phyloP scores from a whole-genome alignment of 1,284 basidiomycete genomes.

The Neonothopanus nambi region DNA sequence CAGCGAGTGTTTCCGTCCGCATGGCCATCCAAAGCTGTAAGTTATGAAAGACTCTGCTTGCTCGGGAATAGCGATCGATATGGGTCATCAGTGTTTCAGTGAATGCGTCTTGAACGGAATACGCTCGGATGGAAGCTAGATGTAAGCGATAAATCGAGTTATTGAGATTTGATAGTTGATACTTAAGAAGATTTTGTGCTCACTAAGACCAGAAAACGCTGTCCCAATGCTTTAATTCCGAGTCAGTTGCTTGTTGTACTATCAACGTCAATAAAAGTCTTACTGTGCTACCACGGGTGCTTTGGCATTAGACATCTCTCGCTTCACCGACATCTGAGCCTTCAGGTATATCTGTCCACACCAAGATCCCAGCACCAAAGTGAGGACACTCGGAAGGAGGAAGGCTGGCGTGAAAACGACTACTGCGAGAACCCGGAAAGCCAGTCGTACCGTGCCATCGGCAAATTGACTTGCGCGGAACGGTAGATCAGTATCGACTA shows the following conservation, averaged over 20 bases:
- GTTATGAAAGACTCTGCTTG: slow-evolving; percentile 41
- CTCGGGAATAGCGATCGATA: slow-evolving; percentile 41
- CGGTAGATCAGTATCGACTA: slow-evolving; percentile 22
- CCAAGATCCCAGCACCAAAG: slow-evolving; percentile 35
- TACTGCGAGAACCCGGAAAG: slow-evolving; percentile 41
- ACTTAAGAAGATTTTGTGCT: slow-evolving; percentile 19
- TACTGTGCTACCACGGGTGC: slow-evolving; percentile 67
- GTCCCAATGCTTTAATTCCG: slow-evolving; percentile 54
- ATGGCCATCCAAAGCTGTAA: slow-evolving; percentile 47
- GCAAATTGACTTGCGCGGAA: slow-evolving; percentile 37
- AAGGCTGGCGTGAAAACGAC: slow-evolving; percentile 44
- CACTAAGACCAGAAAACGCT: slow-evolving; percentile 65
- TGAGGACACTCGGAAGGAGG: slow-evolving; percentile 32
- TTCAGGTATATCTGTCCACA: slow-evolving; percentile 58
- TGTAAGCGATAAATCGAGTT: neutral
- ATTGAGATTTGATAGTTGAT: neutral
- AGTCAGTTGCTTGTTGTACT: neutral
- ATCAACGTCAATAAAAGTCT: slow-evolving; percentile 15
- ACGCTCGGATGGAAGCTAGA: slow-evolving; percentile 62
- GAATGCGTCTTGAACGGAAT: slow-evolving; percentile 47
- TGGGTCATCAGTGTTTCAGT: slow-evolving; percentile 34
- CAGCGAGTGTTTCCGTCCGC: slow-evolving; percentile 39
- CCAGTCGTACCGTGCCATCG: slow-evolving; percentile 46
- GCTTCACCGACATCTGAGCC: slow-evolving; percentile 77
- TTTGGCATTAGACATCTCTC: slow-evolving; percentile 70